Conservation (phyloP, 2,329 filamentous ascomycete genomes). For the Piedraia hortae region DNA sequence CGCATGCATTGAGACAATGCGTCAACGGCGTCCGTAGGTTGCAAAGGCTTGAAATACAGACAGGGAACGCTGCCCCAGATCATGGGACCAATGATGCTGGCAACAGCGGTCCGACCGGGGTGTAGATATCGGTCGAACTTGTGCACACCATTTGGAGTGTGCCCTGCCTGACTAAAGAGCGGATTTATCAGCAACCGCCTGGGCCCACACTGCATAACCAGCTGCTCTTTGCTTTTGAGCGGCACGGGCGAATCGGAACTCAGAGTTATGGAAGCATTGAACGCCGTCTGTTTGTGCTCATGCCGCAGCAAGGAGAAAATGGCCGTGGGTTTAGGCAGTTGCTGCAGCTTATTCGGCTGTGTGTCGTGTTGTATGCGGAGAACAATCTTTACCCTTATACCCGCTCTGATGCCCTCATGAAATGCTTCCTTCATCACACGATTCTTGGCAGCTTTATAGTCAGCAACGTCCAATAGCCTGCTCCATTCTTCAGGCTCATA, state of each 20-base stretch:
- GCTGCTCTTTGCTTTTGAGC: slow-evolving; percentile 71
- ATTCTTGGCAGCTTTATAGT: slow-evolving; percentile 66
- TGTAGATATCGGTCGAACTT: slow-evolving; percentile 86
- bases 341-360: slow-evolving; percentile 23
- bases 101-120: slow-evolving; percentile 68
- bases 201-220: slow-evolving; percentile 75
- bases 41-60: slow-evolving; percentile 47
- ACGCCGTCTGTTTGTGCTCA: slow-evolving; percentile 74
- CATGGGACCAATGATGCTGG: slow-evolving; percentile 67
- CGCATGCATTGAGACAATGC: slow-evolving; percentile 9
- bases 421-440: slow-evolving; percentile 54
- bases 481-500: slow-evolving; percentile 79
- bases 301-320: slow-evolving; percentile 75
- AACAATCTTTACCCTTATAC: slow-evolving; percentile 58
- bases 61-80: slow-evolving; percentile 83
- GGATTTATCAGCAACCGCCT: slow-evolving; percentile 71
- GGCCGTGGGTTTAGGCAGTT: slow-evolving; percentile 33
- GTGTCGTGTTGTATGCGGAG: slow-evolving; percentile 26
- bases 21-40: slow-evolving; percentile 16
- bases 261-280: slow-evolving; percentile 75
- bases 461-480: slow-evolving; percentile 57
- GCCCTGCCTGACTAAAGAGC: slow-evolving; percentile 67
- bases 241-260: slow-evolving; percentile 48
- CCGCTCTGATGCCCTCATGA: slow-evolving; percentile 61
- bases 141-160: slow-evolving; percentile 86